Conservation (phyloP, 176 grass and related monocot genomes). For the Cenchrus americanus region DNA sequence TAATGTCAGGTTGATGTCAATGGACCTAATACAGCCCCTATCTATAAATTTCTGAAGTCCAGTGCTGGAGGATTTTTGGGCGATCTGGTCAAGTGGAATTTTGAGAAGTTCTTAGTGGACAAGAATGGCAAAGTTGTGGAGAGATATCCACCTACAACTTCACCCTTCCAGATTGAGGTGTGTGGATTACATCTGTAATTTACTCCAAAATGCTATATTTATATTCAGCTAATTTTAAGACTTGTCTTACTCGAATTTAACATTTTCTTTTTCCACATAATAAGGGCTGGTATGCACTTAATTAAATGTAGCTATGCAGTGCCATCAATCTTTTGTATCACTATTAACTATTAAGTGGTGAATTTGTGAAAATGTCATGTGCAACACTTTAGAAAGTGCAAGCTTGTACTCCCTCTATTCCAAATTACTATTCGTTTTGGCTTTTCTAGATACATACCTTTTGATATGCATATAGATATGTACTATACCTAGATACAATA, state of each 20-base stretch:
- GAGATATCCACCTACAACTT: slow-evolving; percentile 97
- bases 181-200: slow-evolving; percentile 23
- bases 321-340: not conserved
- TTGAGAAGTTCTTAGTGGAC: slow-evolving; percentile 94
- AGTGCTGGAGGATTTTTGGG: slow-evolving; percentile 97
- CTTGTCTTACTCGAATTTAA: not conserved
- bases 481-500: too few species aligned
- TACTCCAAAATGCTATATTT: not conserved
- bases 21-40: slow-evolving; percentile 86
- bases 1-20: slow-evolving; percentile 93
- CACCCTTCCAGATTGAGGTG: slow-evolving; percentile 98
- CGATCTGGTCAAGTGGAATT: slow-evolving; percentile 98
- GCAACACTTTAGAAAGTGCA: not conserved
- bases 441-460: too few species aligned
- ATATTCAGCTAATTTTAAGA: slow-evolving; percentile 2
- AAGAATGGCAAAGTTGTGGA: slow-evolving; percentile 95
- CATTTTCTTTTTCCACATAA: not conserved
- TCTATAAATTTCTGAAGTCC: slow-evolving; percentile 94
- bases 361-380: not conserved
- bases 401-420: not conserved
- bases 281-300: not conserved
- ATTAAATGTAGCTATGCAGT: not conserved
- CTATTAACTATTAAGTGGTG: not conserved
- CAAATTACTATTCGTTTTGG: too few species aligned
- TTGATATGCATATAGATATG: too few species aligned